phyloP scores from a whole-genome alignment of 2,329 filamentous ascomycete species.

The Domatiomyces catenatus region DNA sequence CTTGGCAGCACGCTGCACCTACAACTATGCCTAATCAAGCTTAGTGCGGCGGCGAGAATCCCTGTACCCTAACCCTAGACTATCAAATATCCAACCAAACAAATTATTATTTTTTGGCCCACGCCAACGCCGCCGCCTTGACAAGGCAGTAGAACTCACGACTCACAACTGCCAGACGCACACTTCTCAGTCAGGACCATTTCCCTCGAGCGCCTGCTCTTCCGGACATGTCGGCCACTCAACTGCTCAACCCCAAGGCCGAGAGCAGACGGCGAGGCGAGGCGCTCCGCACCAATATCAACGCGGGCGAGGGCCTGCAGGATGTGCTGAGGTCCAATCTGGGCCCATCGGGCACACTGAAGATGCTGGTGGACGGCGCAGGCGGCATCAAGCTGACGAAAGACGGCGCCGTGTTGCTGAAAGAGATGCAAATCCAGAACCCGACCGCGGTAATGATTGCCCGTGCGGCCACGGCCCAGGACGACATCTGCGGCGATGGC shows the following conservation, averaged over 20 bases:
- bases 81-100: too few relatives aligned
- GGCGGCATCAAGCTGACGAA: slow-evolving; percentile 97
- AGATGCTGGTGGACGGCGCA: slow-evolving; percentile 69
- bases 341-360: slow-evolving; percentile 83
- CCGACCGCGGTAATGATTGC: slow-evolving; percentile 78
- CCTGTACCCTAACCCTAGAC: too few relatives aligned
- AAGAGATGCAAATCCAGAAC: slow-evolving; percentile 42
- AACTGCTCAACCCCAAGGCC: slow-evolving; percentile 96
- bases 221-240: slow-evolving; percentile 72
- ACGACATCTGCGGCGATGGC: slow-evolving; percentile 95
- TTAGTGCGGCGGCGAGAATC: too few relatives aligned
- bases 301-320: slow-evolving; percentile 78
- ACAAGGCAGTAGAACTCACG: neutral
- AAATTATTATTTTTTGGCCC: too few relatives aligned
- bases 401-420: slow-evolving; percentile 75
- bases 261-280: slow-evolving; percentile 95
- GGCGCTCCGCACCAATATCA: slow-evolving; percentile 93
- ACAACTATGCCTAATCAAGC: neutral
- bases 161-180: too few relatives aligned
- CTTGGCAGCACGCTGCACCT: neutral
- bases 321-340: slow-evolving; percentile 95
- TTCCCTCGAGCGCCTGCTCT: neutral
- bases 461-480: slow-evolving; percentile 82
- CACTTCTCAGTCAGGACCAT: neutral
- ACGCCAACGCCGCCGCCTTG: neutral